Evolutionary conservation across 371 early-diverging fungal species (phyloP).

Genomic region (Batrachochytrium dendrobatidis): DNA sequence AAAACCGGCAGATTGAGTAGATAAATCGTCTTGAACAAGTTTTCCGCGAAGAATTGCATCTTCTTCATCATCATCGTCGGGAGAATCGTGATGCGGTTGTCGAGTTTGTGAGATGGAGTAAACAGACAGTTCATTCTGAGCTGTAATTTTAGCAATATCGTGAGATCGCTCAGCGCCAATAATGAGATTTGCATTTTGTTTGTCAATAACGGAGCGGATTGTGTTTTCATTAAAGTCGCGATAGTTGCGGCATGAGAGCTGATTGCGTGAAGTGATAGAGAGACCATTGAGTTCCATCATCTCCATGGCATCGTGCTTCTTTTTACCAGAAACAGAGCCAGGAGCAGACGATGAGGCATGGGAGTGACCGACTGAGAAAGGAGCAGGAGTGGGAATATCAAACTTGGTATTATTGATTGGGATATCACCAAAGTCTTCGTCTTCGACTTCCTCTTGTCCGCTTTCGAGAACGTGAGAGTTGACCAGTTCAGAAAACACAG

Average conservation of each 20-base stretch:
- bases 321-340: neutral
- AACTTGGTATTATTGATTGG: constrained; percentile 13
- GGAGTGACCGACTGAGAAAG: neutral
- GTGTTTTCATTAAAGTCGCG: constrained; percentile 46
- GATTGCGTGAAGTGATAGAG: constrained; percentile 28
- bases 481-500: neutral
- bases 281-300: constrained; percentile 24
- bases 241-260: constrained; percentile 35
- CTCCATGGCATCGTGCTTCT: constrained; percentile 3
- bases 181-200: constrained; percentile 41
- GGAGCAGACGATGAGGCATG: neutral
- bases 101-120: constrained; percentile 32
- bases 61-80: constrained; percentile 9
- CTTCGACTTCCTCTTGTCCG: constrained; percentile 25
- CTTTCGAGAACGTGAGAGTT: constrained; percentile 19
- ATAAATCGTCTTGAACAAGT: constrained; percentile 26
- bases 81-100: neutral
- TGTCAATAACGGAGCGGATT: constrained; percentile 48
- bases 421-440: constrained; percentile 11
- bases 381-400: constrained; percentile 3
- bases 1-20: constrained; percentile 18
- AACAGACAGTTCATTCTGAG: constrained; percentile 52
- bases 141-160: constrained; percentile 43
- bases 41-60: constrained; percentile 11
- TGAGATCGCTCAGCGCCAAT: constrained; percentile 24